Evolutionary conservation across 1,139 yeast species (phyloP), one percentile per base, ranked within the genome.

Genomic region (Hemisphaericaspora lyxosophila): DNA sequence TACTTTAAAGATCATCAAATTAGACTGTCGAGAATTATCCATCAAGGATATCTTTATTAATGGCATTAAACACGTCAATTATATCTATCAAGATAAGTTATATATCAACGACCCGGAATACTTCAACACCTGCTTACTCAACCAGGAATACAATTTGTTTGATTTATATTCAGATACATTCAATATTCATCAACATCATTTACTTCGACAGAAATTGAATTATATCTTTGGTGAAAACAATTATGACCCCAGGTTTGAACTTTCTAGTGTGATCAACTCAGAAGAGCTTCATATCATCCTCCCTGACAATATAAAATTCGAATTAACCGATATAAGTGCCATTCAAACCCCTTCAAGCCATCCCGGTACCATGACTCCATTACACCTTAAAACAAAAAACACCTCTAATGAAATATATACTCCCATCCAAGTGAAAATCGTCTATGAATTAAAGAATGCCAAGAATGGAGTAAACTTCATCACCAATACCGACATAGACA

Each of bases 21-120:
- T 92, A 38, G 97, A 92, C 57, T 87, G 95, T 46, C 78, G 96
- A 41, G 90, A 87, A 43, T 75, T 88, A 64, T 67, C 65, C 33
- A 77, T 90, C 29, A 72, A 73, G 23, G 77, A 78, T 26, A 82
- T 88, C 7, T 67, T 67, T 31, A 76, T 92, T 33, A 88, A 90
- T 57, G 50, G 60, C 43, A 41, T 60, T 35, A 56, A 60, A 34
- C 57, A 50, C 36, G 46, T 58, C 25, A 66, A 67, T 40, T 73
- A 66, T 39, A 51, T 68, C 7, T 64, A 70, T 57, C 58, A 66
- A 44, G 67, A 71, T 49, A 49, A 61, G 35, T 50, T 71, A 16
- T 64, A 68, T 44, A 60, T 71, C 26, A 70, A 70, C 45, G 69
- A 69, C 43, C 64, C 59, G 8, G 43, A 45, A 4, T 43, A 51